phyloP scores from a whole-genome alignment of 2,329 filamentous ascomycete species.

The Neopestalotiopsis rosae region DNA sequence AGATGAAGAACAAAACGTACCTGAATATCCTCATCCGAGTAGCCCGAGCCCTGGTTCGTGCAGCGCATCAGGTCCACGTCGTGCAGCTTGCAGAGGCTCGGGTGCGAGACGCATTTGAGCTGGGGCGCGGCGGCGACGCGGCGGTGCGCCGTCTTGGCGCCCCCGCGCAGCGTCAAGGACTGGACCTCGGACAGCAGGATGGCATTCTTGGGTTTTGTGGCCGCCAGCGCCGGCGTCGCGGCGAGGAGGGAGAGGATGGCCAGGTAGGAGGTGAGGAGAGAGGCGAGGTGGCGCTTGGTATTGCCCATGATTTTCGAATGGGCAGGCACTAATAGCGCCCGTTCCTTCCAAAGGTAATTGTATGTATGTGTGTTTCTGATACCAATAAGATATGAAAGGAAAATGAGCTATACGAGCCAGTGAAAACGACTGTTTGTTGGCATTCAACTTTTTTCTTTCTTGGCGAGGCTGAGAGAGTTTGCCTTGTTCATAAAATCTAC shows the following conservation, averaged over 20 bases:
- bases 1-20: not conserved
- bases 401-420: not conserved
- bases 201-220: constrained; percentile 50
- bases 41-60: constrained; percentile 82
- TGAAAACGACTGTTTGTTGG: not conserved
- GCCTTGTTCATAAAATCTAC: not conserved
- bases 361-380: not conserved
- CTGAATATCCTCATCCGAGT: constrained; percentile 80
- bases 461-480: constrained; percentile 1
- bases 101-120: constrained; percentile 75
- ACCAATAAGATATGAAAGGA: not conserved
- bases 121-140: constrained; percentile 79
- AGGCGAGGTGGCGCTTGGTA: not conserved
- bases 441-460: too few relatives aligned
- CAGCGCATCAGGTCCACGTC: constrained; percentile 85
- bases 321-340: not conserved
- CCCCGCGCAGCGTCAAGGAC: constrained; percentile 75
- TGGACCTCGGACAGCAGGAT: constrained; percentile 69
- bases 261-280: not conserved
- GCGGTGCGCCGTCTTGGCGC: constrained; percentile 72
- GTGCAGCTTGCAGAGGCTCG: constrained; percentile 70
- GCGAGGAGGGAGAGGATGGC: constrained; percentile 27
- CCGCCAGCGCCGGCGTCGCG: constrained; percentile 24
- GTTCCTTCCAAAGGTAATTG: not conserved
- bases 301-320: not conserved